phyloP scores from a whole-genome alignment of 2,329 filamentous ascomycete species.

The Neofusicoccum laricinum region DNA sequence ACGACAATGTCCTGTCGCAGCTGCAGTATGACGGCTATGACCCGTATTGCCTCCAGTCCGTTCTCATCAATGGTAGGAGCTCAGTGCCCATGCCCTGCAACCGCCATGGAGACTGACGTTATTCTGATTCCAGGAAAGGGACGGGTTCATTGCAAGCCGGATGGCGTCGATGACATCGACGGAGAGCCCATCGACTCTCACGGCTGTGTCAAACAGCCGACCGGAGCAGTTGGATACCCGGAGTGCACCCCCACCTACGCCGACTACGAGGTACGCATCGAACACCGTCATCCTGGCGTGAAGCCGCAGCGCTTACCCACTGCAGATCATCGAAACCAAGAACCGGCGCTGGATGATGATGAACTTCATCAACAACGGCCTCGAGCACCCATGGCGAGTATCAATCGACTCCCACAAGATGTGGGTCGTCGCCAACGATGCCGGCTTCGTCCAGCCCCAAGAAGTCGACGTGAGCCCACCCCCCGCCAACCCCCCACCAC shows the following conservation, averaged over 20 bases:
- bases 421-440: background rate
- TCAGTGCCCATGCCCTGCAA: background rate
- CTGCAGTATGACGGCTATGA: background rate
- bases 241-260: background rate
- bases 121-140: background rate
- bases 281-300: too few relatives aligned
- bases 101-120: background rate
- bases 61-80: background rate
- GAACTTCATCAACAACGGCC: slow-evolving; percentile 1
- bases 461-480: background rate
- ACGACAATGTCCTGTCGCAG: background rate
- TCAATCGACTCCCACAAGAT: background rate
- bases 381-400: background rate
- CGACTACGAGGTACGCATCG: background rate
- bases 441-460: background rate
- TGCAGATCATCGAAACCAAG: background rate
- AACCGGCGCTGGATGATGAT: background rate
- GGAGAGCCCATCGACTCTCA: background rate
- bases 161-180: background rate
- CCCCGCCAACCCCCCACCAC: background rate
- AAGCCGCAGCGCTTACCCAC: background rate
- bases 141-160: background rate
- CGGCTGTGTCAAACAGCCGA: background rate
- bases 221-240: background rate
- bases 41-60: background rate